Base-by-base conservation (phyloP, 805 yeast genomes). In the Blastobotrys peoriensis region DNA sequence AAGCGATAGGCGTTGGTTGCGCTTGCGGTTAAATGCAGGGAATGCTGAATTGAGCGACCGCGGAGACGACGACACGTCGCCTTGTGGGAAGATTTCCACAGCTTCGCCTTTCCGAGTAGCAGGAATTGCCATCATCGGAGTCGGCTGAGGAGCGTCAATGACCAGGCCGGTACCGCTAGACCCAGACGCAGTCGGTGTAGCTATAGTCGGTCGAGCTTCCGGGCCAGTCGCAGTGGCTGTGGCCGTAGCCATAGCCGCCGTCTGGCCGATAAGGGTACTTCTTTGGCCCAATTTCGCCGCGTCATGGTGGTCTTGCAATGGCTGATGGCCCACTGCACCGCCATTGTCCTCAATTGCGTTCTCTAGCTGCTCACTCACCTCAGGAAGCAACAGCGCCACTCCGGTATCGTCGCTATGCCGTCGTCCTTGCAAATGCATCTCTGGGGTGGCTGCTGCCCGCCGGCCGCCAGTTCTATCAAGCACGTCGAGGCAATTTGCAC, bases 21-120 rank as follows among this genome's bases (percentile, higher is more conserved):
- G 17, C 21, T 18, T 18, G 20, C 27, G 21, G 38, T 28, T 30
- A 41, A 21, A 27, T 21, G 8, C 13, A 43, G 47, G 13, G 40
- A 20, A 3, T 8, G 30, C 30, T 8, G 30, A 25, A 13, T 25
- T 25, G 8, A 25, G 13, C 8, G 30, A 25, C 13, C 30, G 8
- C 8, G 30, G 30, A 13, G 30, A 25, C 13, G 30, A 25, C 13
- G 46, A 42, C 3, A 41, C 35, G 19, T n/a, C 15, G 15, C 38
- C 28, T 5, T 25, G 30, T 25, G 49, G 37, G 43, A 33, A 82
- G 21, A 86, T 84, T 56, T 85, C 93, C 2, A 84, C 76, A 0
- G 91, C 76, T 53, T 81, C 93, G 4, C 94, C 94, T 33, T 77
- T 75, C 52, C 88, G 64, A 0, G 91, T 83, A 0, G 93, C 84